Conservation (phyloP, 129 eudicot species). For the Chrysanthemum lavandulifolium region DNA sequence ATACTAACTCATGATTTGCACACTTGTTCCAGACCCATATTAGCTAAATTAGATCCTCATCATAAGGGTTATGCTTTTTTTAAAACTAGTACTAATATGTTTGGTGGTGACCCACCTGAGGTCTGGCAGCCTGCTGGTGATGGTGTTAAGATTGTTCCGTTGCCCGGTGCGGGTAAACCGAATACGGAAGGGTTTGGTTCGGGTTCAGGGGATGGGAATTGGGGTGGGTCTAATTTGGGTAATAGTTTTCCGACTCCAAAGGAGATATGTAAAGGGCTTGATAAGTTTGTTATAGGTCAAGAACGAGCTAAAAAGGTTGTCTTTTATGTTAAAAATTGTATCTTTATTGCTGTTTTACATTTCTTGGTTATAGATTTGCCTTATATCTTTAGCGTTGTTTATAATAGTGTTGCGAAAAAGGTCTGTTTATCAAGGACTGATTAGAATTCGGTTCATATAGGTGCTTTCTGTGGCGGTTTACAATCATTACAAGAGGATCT, state of each 20-base stretch:
- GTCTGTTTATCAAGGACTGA: background rate
- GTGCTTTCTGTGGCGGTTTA: slow-evolving; percentile 36
- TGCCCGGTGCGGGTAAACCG: slow-evolving; percentile 9
- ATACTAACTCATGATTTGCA: slow-evolving; percentile 41
- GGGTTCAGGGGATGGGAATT: slow-evolving; percentile 47
- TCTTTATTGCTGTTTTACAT: no score
- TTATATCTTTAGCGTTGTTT: no score
- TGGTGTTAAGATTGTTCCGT: slow-evolving; percentile 44
- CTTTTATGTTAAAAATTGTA: background rate
- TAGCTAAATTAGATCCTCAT: slow-evolving; percentile 26
- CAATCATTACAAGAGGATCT: slow-evolving; percentile 35
- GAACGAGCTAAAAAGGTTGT: slow-evolving; percentile 32
- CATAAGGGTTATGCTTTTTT: slow-evolving; percentile 15
- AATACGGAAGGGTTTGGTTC: slow-evolving; percentile 40
- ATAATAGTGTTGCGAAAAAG: background rate
- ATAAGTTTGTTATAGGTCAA: slow-evolving; percentile 52
- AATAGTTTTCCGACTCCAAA: slow-evolving; percentile 59
- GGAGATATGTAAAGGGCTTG: slow-evolving; percentile 52
- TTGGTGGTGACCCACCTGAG: slow-evolving; percentile 73
- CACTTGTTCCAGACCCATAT: slow-evolving; percentile 7
- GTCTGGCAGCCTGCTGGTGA: slow-evolving; percentile 72
- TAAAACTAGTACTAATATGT: slow-evolving; percentile 23
- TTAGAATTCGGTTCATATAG: slow-evolving; percentile 9
- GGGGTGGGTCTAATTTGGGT: slow-evolving; percentile 77
- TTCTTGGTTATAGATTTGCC: no score